These are phyloP conservation scores for Xylaria intraflava DNA, from an alignment of 495 filamentous ascomycete genomes.

Conservation along the genomic window DNA sequence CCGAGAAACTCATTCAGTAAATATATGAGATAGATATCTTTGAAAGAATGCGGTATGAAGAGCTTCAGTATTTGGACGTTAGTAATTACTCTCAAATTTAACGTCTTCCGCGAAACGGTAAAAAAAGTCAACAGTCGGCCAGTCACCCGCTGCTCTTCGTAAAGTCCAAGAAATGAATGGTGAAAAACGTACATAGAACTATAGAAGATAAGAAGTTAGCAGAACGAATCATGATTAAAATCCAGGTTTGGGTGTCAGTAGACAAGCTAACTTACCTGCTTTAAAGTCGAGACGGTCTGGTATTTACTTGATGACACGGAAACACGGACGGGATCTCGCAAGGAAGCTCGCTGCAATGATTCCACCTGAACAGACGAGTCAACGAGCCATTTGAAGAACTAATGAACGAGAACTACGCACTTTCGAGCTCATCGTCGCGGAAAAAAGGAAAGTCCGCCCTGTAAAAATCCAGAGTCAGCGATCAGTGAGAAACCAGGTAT, in stretches of 20 bases:
- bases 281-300: conserved; percentile 78
- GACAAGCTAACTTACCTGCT: conserved; percentile 38
- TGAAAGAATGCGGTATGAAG: conserved; percentile 82
- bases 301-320: conserved; percentile 71
- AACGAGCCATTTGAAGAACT: not conserved
- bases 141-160: not conserved
- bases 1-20: conserved; percentile 79
- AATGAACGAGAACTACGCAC: not conserved
- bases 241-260: not conserved
- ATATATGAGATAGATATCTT: conserved; percentile 84
- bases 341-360: conserved; percentile 77
- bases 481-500: not conserved
- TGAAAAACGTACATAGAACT: conserved; percentile 9
- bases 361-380: conserved; percentile 49
- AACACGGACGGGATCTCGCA: conserved; percentile 64
- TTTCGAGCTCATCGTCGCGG: conserved; percentile 86
- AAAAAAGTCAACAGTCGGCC: not conserved
- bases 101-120: not conserved
- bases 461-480: not conserved
- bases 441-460: conserved; percentile 76
- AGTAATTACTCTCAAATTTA: not conserved
- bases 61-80: not conserved
- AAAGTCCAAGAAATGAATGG: not conserved
- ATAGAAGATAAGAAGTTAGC: not conserved
- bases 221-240: not conserved